Evolutionary conservation across 2,329 filamentous ascomycete species (phyloP), one percentile per base, ranked within the genome.

Genomic region (Beauveria bassiana): DNA sequence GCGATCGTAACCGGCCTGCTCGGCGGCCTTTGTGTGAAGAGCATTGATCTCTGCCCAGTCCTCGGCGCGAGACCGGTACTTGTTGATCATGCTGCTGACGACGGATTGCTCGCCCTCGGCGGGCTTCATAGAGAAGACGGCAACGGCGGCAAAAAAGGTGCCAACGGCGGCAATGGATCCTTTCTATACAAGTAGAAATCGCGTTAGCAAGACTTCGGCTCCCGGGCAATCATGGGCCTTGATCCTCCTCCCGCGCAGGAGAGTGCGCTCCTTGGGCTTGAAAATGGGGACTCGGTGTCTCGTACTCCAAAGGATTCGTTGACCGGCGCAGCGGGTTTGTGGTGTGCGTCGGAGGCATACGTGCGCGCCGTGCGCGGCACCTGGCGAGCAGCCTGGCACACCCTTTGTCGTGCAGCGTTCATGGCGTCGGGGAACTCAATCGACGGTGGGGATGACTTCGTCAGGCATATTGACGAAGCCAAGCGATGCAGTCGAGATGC

Each of bases 231-330:
- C 8, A n/a, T 6, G 18, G n/a, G 18, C 9, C 42, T 43, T 12
- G 3, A 12, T n/a, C n/a, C n/a, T 47, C 10, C 1, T 26, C 43
- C 43, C 14, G 28, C n/a, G 20, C 26, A 47, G 54, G 14, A 26
- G n/a, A 18, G 5, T 38, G 55, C 31, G 28, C 9, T 20, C 10
- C 3, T 26, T 12, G 31, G 31, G 55, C 31, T 58, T 46, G 22
- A 58, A 45, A 14, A 28, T 38, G 42, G 59, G 10, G 49, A 8
- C 16, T 62, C 14, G 50, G 56, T 26, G 54, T 46, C 34, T 77
- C 82, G 63, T 83, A 86, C 83, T 67, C 83, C 82, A 68, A 85
- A 77, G 63, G 77, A 75, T 73, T 86, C 83, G 67, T 80, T 78
- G 64, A 78, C 79, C 51, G 59, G 51, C 64, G 75, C 73, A 66